Percentiles rank a stretch among this genome's conserved stretches.
These are phyloP conservation scores for Sarocladium kiliense DNA, from an alignment of 2,329 filamentous ascomycete species.

Conservation along the genomic window DNA sequence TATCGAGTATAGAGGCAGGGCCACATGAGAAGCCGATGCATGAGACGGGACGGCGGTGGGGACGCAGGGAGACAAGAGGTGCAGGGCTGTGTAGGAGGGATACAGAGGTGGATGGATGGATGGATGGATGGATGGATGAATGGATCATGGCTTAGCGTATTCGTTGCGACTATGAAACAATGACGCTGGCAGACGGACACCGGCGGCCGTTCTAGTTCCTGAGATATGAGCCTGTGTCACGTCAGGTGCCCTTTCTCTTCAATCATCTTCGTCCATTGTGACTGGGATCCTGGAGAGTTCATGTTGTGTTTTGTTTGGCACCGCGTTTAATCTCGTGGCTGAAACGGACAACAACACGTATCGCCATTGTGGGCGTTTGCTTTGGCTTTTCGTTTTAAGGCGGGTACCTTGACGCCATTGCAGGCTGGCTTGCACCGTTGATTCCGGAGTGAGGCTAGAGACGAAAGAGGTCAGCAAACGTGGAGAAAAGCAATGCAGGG, in stretches of 20 bases:
- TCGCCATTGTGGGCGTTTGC: neutral
- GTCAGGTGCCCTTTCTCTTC: neutral
- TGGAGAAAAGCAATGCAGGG: neutral
- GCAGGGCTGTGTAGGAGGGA: neutral
- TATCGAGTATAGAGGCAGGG: neutral
- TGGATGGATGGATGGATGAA: neutral
- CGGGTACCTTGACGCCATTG: neutral
- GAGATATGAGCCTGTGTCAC: slow-evolving; percentile 9
- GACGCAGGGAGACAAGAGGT: neutral
- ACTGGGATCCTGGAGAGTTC: neutral
- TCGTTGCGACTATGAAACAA: slow-evolving; percentile 7
- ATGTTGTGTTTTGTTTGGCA: neutral
- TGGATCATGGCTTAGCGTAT: neutral
- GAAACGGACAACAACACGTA: neutral
- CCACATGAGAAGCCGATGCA: neutral
- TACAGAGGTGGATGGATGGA: neutral
- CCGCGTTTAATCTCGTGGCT: slow-evolving; percentile 4
- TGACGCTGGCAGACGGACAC: slow-evolving; percentile 3
- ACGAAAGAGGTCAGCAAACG: neutral
- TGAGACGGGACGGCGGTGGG: neutral
- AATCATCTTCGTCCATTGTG: neutral
- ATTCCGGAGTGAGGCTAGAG: neutral
- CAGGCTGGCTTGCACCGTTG: neutral
- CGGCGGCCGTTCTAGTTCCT: neutral
- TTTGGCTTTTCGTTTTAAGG: neutral